phyloP scores from a whole-genome alignment of 305 asterid genomes.

The Solanum hybrid region DNA sequence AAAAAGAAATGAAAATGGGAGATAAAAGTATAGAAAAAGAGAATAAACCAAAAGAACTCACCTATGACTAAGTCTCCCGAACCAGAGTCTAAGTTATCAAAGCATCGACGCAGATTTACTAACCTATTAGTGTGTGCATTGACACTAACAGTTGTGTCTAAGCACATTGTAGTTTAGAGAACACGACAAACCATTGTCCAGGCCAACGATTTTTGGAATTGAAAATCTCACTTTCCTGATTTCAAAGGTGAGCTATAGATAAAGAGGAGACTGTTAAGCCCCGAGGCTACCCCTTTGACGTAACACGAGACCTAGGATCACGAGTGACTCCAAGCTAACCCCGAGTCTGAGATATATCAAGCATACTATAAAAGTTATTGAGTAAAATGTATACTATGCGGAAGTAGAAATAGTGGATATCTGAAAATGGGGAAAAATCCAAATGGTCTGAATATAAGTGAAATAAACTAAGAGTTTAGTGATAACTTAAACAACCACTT shows the following conservation, averaged over 20 bases:
- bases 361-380: background rate
- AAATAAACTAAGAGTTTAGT: background rate
- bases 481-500: too few species aligned
- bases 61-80: background rate
- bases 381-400: background rate
- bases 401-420: background rate
- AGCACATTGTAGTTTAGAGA: background rate
- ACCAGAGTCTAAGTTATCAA: background rate
- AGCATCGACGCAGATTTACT: background rate
- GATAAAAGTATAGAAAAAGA: too few species aligned
- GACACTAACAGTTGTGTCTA: background rate
- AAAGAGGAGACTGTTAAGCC: background rate
- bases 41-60: background rate
- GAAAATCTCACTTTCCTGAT: background rate
- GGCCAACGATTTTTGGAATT: background rate
- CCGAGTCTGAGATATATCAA: background rate
- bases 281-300: background rate
- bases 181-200: background rate
- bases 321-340: background rate
- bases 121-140: background rate
- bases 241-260: too few species aligned
- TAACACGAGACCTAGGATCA: background rate
- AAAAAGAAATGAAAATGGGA: background rate
- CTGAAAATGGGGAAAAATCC: background rate
- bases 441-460: background rate